A percentile compares a stretch with the other conserved stretches of the same genome.
phyloP scores from a whole-genome alignment of 345 rosid species.

The Chamaenerion angustifolium region DNA sequence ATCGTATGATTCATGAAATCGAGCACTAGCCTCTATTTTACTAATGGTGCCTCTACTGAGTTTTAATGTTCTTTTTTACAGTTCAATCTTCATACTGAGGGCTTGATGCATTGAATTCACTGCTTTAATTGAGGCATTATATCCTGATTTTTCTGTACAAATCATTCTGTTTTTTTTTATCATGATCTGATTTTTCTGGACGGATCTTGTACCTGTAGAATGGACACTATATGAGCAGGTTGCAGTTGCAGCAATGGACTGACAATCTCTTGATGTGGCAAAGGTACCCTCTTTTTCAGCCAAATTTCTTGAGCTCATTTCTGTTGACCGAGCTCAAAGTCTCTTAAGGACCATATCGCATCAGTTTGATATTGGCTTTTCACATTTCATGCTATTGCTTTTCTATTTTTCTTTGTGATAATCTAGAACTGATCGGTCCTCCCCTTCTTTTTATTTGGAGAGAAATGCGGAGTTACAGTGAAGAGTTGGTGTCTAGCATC shows the following conservation, averaged over 20 bases:
- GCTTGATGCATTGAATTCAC: no score
- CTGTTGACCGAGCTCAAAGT: no score
- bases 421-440: background rate
- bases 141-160: background rate
- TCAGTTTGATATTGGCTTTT: no score
- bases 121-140: background rate
- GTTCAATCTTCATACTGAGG: no score
- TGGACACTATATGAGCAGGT: constrained; percentile 95
- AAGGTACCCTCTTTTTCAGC: constrained; percentile 29
- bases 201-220: constrained; percentile 30
- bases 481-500: constrained; percentile 35
- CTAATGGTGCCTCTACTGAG: no score
- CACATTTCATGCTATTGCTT: no score
- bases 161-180: constrained; percentile 5
- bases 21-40: no score
- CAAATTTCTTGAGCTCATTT: no score
- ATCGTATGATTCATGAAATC: no score
- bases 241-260: constrained; percentile 95
- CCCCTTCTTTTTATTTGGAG: constrained; percentile 15
- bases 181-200: background rate
- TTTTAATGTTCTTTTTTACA: no score
- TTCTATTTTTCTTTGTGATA: no score
- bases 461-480: constrained; percentile 22
- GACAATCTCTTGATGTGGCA: constrained; percentile 64
- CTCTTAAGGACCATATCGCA: no score